phyloP scores from a whole-genome alignment of 2,329 filamentous ascomycete genomes.

The Pestalotiopsis sp. region DNA sequence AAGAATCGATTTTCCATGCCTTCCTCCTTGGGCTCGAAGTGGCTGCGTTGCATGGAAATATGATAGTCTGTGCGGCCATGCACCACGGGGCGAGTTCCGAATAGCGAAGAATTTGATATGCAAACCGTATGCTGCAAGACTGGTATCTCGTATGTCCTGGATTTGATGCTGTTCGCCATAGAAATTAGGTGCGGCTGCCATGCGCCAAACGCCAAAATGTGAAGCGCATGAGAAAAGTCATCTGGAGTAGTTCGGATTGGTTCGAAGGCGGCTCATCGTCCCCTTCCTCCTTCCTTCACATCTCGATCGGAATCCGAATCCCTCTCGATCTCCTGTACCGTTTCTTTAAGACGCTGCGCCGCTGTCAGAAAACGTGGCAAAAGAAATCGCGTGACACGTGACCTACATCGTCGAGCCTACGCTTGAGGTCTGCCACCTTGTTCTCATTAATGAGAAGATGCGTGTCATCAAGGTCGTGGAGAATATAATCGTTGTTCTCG shows the following conservation, averaged over 20 bases:
- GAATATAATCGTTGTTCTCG: constrained; percentile 72
- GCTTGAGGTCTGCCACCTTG: constrained; percentile 70
- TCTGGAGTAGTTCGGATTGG: not conserved
- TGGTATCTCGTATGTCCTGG: not conserved
- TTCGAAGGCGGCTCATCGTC: not conserved
- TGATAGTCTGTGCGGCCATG: too few species aligned
- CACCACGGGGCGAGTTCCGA: not conserved
- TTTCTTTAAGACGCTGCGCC: constrained; percentile 51
- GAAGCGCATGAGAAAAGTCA: not conserved
- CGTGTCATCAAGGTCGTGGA: constrained; percentile 79
- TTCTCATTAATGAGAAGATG: constrained; percentile 75
- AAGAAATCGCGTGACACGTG: constrained; percentile 12
- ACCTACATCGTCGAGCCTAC: constrained; percentile 67
- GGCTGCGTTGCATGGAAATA: too few species aligned
- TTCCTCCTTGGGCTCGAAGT: too few species aligned
- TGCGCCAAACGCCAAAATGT: not conserved
- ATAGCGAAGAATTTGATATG: not conserved
- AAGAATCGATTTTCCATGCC: too few species aligned
- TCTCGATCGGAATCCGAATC: constrained; percentile 54
- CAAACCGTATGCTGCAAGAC: not conserved
- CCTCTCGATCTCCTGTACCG: constrained; percentile 49
- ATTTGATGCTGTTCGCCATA: not conserved
- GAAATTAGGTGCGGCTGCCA: not conserved
- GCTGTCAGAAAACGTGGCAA: constrained; percentile 19
- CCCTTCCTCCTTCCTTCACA: constrained; percentile 23